phyloP scores from a whole-genome alignment of 495 filamentous ascomycete species.

The Bathelium albidoporum region DNA sequence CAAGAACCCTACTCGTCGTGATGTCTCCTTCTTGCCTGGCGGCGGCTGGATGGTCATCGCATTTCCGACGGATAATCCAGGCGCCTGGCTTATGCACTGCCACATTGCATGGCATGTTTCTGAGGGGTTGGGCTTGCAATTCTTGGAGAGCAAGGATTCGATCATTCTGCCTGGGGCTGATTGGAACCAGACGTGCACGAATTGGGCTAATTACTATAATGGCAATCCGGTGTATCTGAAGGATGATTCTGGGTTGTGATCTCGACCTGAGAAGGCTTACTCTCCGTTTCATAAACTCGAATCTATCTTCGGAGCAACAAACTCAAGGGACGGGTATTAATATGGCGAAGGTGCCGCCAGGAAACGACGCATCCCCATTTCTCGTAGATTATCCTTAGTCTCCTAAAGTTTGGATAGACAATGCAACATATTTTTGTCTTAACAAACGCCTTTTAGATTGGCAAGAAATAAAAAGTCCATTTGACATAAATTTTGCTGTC shows the following conservation, averaged over 20 bases:
- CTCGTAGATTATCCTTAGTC: too few relatives aligned
- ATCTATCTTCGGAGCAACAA: too few relatives aligned
- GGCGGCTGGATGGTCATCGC: conserved; percentile 26
- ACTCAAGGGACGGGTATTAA: too few relatives aligned
- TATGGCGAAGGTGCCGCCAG: too few relatives aligned
- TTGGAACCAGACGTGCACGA: conserved; percentile 11
- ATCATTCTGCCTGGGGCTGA: conserved; percentile 4
- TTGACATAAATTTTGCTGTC: too few relatives aligned
- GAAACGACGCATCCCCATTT: too few relatives aligned
- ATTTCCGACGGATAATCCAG: conserved; percentile 28
- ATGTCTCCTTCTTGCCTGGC: conserved; percentile 23
- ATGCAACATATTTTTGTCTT: too few relatives aligned
- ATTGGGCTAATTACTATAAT: conserved; percentile 17
- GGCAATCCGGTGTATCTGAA: conserved; percentile 8
- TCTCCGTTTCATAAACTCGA: too few relatives aligned
- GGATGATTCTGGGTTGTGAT: conserved; percentile 12
- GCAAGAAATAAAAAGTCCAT: too few relatives aligned
- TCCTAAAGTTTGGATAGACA: too few relatives aligned
- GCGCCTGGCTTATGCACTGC: conserved; percentile 27
- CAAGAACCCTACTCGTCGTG: conserved; percentile 24
- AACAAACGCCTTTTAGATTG: too few relatives aligned
- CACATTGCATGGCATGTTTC: conserved; percentile 15
- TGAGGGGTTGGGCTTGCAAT: conserved; percentile 16
- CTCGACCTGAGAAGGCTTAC: too few relatives aligned
- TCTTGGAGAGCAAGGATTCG: conserved; percentile 14